Conservation (phyloP, 495 filamentous ascomycete species). For the Penicillium ochrochloron region DNA sequence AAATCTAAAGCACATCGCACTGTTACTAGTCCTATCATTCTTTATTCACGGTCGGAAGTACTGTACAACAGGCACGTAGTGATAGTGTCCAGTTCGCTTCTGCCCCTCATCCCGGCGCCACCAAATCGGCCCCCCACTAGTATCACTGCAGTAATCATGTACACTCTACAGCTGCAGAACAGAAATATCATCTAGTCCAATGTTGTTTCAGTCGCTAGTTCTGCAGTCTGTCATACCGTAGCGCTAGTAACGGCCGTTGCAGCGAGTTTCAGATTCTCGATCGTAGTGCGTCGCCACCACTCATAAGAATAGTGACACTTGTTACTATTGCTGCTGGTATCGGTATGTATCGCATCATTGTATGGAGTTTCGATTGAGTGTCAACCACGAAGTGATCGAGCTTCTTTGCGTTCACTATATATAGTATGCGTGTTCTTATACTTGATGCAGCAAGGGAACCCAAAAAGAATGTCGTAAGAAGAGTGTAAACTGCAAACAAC, state of each 20-base stretch:
- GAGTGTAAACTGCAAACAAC: neutral
- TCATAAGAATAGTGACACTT: neutral
- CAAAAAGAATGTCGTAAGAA: no score
- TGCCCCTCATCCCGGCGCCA: slow-evolving; percentile 11
- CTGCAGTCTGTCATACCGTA: slow-evolving; percentile 16
- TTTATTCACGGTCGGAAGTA: neutral
- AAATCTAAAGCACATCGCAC: neutral
- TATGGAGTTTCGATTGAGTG: no score
- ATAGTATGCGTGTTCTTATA: no score
- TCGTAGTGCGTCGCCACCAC: slow-evolving; percentile 5
- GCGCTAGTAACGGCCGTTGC: neutral
- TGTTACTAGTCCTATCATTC: neutral
- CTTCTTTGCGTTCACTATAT: no score
- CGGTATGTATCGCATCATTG: no score
- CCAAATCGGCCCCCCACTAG: slow-evolving; percentile 12
- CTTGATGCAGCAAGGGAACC: no score
- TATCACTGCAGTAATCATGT: neutral
- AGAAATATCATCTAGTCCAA: slow-evolving; percentile 9
- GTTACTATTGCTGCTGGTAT: neutral
- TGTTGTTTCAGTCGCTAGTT: slow-evolving; percentile 19
- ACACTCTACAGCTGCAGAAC: slow-evolving; percentile 22
- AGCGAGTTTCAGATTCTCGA: slow-evolving; percentile 22
- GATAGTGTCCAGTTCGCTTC: neutral
- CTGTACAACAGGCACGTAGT: neutral
- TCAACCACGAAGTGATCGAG: no score